These are phyloP conservation scores for Gelatoporia subvermispora DNA, from an alignment of 768 basidiomycete species.

Conservation along the genomic window DNA sequence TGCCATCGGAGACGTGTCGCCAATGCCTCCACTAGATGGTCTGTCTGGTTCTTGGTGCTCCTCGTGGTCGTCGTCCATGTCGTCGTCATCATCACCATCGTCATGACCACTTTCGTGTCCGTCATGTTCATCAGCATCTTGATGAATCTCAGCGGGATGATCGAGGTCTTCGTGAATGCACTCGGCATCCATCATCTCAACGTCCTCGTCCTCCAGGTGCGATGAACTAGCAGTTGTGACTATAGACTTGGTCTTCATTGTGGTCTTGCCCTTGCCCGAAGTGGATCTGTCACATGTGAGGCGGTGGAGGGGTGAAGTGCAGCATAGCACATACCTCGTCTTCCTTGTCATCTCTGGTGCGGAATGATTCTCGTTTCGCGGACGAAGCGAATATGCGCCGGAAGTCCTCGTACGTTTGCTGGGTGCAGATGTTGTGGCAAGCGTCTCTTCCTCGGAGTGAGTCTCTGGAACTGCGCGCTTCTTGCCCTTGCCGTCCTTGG, in stretches of 20 bases:
- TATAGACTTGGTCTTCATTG: constrained; percentile 29
- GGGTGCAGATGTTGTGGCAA: constrained; percentile 40
- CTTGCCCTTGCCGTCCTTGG: constrained; percentile 81
- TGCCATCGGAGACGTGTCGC: constrained; percentile 69
- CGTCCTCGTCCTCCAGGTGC: constrained; percentile 61
- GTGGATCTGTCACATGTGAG: constrained; percentile 34
- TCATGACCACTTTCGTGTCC: constrained; percentile 43
- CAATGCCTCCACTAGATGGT: constrained; percentile 35
- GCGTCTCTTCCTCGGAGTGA: constrained; percentile 52
- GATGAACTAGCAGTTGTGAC: constrained; percentile 59
- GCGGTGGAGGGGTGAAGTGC: constrained; percentile 2
- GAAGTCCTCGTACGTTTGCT: constrained; percentile 56
- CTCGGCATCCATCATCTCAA: constrained; percentile 71
- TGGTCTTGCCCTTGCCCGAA: constrained; percentile 51
- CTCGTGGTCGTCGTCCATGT: constrained; percentile 45
- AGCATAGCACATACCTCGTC: constrained; percentile 42
- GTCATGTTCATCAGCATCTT: constrained; percentile 38
- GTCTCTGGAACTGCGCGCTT: constrained; percentile 81
- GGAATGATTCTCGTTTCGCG: constrained; percentile 40
- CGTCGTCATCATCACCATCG: constrained; percentile 40
- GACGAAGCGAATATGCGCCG: constrained; percentile 62
- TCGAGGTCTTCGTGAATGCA: constrained; percentile 46
- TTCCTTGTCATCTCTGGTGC: constrained; percentile 70
- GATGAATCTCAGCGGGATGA: constrained; percentile 41
- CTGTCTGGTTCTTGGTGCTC: constrained; percentile 36